Evolutionary conservation across 2,329 filamentous ascomycete species (phyloP).

Genomic region (Lanzia echinophila): DNA sequence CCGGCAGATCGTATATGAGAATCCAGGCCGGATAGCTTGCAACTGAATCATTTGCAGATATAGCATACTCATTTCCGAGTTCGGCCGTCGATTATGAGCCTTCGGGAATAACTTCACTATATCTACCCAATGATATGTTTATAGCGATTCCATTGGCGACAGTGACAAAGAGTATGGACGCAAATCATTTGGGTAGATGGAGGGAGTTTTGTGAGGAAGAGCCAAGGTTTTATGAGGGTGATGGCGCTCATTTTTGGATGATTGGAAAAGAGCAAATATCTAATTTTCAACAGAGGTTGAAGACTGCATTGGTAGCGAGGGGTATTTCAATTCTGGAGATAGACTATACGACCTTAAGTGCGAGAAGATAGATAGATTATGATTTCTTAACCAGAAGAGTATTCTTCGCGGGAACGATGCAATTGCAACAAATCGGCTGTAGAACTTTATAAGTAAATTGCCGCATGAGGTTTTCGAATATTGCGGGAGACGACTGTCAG

Average conservation of each 20-base stretch:
- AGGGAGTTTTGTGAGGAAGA: constrained; percentile 27
- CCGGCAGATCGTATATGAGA: constrained; percentile 20
- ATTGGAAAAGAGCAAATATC: constrained; percentile 33
- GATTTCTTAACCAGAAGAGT: no score
- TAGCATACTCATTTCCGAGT: constrained; percentile 33
- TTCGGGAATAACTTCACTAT: constrained; percentile 29
- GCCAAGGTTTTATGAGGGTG: constrained; percentile 31
- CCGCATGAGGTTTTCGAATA: no score
- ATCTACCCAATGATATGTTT: constrained; percentile 40
- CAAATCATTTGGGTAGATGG: constrained; percentile 32
- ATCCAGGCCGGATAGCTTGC: constrained; percentile 26
- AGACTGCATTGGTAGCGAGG: constrained; percentile 15
- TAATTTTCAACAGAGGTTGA: constrained; percentile 30
- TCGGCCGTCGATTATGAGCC: constrained; percentile 40
- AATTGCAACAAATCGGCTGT: no score
- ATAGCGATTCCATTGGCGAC: constrained; percentile 30
- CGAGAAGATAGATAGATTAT: no score
- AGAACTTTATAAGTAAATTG: no score
- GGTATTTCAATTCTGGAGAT: constrained; percentile 12
- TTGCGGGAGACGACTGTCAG: no score
- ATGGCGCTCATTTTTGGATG: constrained; percentile 37
- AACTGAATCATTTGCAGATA: constrained; percentile 31
- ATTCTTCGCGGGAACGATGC: no score
- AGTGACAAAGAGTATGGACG: constrained; percentile 14
- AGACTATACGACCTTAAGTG: no score